These are phyloP conservation scores for Suillus discolor DNA, from an alignment of 768 basidiomycete genomes.

Conservation along the genomic window DNA sequence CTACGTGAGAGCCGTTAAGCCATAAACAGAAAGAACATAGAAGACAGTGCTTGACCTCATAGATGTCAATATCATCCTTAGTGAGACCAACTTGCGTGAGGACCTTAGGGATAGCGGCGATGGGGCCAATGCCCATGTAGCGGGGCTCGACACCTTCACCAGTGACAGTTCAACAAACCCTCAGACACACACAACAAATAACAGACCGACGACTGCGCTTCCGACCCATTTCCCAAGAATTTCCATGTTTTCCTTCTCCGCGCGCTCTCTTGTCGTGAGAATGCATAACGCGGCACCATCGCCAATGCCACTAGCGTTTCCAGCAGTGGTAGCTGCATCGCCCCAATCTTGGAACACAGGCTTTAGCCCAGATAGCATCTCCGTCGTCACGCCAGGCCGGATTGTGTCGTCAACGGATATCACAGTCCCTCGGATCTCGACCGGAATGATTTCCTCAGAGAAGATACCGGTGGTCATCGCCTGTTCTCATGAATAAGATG, in stretches of 20 bases:
- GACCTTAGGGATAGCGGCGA: conserved; percentile 71
- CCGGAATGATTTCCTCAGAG: conserved; percentile 85
- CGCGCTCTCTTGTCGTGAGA: conserved; percentile 77
- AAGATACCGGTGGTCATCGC: conserved; percentile 75
- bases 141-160: conserved; percentile 68
- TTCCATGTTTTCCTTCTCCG: conserved; percentile 74
- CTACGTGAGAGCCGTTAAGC: conserved; percentile 36
- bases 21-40: background rate
- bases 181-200: background rate
- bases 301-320: conserved; percentile 87
- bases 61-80: conserved; percentile 76
- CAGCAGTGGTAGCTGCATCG: conserved; percentile 69
- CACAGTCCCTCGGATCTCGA: conserved; percentile 68
- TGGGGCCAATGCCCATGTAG: conserved; percentile 79
- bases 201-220: conserved; percentile 72
- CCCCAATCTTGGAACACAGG: conserved; percentile 88
- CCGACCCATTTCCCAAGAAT: conserved; percentile 85
- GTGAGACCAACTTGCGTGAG: conserved; percentile 60
- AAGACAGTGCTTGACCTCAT: conserved; percentile 52
- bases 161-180: conserved; percentile 9
- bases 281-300: conserved; percentile 91
- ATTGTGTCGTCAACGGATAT: conserved; percentile 87
- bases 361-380: conserved; percentile 77
- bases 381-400: conserved; percentile 76
- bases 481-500: conserved; percentile 31